These are phyloP conservation scores for Myxozyma mucilagina DNA, from an alignment of 805 yeast species.

Conservation along the genomic window DNA sequence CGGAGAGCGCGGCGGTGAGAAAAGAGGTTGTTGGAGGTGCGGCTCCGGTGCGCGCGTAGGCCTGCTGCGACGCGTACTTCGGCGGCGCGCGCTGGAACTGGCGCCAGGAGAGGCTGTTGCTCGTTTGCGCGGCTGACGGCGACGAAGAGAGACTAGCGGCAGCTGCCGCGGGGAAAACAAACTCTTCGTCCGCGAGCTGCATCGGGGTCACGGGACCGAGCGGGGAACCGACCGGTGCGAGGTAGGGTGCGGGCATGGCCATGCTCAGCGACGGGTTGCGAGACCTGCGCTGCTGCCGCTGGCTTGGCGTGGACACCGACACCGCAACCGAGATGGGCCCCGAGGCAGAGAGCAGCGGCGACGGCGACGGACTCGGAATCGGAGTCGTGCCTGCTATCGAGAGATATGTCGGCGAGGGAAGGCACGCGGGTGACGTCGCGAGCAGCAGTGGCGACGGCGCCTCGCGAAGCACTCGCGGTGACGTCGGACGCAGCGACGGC, in stretches of 20 bases:
- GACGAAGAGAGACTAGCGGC: not conserved
- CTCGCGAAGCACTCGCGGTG: slow-evolving; percentile 5
- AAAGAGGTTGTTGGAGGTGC: slow-evolving; percentile 4
- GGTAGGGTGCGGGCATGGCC: slow-evolving; percentile 27
- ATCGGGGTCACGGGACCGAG: slow-evolving; percentile 30
- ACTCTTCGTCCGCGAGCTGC: slow-evolving; percentile 31
- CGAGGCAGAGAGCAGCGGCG: slow-evolving; percentile 18
- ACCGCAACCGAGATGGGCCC: not conserved
- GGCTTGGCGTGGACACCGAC: slow-evolving; percentile 1
- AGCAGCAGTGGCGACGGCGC: slow-evolving; percentile 23
- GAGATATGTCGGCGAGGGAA: slow-evolving; percentile 5
- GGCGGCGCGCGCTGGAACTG: not conserved
- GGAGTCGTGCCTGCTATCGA: slow-evolving; percentile 8
- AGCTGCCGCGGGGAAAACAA: slow-evolving; percentile 14
- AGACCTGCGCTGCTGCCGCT: slow-evolving; percentile 12
- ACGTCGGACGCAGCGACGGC: not conserved
- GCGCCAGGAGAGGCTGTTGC: not conserved
- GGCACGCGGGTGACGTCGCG: slow-evolving; percentile 20
- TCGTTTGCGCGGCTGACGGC: not conserved
- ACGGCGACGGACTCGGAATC: slow-evolving; percentile 5
- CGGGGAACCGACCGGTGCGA: slow-evolving; percentile 28
- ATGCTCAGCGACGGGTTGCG: slow-evolving; percentile 16
- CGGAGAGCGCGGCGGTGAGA: slow-evolving; percentile 1
- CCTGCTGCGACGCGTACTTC: not conserved
- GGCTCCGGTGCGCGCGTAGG: not conserved